Base-by-base conservation (phyloP, 2,329 filamentous ascomycete genomes). In the Juglanconis sp. region DNA sequence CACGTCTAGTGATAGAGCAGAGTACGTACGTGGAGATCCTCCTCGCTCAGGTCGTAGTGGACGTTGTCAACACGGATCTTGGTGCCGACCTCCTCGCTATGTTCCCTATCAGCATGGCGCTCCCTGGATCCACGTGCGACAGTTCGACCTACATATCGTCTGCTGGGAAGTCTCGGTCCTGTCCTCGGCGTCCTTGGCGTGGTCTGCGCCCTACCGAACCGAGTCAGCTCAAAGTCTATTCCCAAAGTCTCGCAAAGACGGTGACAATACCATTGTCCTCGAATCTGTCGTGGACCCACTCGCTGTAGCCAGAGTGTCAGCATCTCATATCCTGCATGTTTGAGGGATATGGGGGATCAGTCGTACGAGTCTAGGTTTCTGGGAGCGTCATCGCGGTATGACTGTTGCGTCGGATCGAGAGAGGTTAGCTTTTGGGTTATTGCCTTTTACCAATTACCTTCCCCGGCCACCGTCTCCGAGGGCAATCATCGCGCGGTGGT, bases 271-370 rank as follows among this genome's bases (percentile, higher is more conserved):
- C 82, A 73, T 88, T 84, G 70, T 91, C 90, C 73, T 95, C 90
- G 73, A 87, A 96, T 72, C 87, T 90, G 77, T 96, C 91, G 74
- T 97, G 93, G 68, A 96, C 91, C 93, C 93, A 97, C 80, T 96
- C 92, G 71, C 91, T 91, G 65, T 47, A 48, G 53, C 7, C 62
- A 57, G 58, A 34, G 49, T 57, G 68, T 74, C 63, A 74, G 68
- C 56, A 57, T 40, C 55, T 62, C 34, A 24, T 49, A 2, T 36
- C 38, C 35, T 49, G 17, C 32, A 44, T 30, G 24, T 55, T 42
- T 15, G 42, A 10, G n/a, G 40, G 57, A 52, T 30, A 54, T 17
- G 48, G 38, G 40, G 48, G 53, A 8, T 46, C 17, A 31, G 53
- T 53, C 84, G 64, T 74, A 92, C 89, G 85, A 85, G 74, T 92